Evolutionary conservation across 169 alveolate genomes (phyloP), one percentile per base, ranked within the genome.

Genomic region (Plasmodium adleri): DNA sequence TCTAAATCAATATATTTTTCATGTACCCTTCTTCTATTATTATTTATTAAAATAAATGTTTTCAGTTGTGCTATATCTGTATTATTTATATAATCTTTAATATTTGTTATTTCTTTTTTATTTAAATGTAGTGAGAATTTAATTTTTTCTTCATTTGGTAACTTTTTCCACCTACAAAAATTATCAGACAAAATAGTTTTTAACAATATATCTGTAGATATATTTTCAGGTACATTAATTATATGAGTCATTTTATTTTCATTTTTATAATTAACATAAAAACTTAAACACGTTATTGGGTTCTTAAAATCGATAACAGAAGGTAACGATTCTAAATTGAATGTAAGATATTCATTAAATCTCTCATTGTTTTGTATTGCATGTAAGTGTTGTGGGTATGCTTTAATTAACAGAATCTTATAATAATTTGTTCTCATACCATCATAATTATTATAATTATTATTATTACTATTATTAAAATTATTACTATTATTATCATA

Each of bases 141-240:
- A 5, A 83, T 83, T 60, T 83, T 83, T 58, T 83, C 85, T 63
- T 67, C 83, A 32, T 83, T 68, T 54, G 83, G 85, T 15, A 83
- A 43, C 15, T 83, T 83, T 49, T 68, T 50, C 91, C 91, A 83
- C 9, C 70, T 67, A n/a, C 85, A 68, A 12, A 68, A 83, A 71
- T 68, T 67, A 26, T 83, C 73, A 22, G 70, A 45, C 22, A 83
- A 74, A 39, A 83, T 83, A 8, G 85, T 15, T 15, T 83, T 83
- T 5, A 83, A 43, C 45, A 83, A 15, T 9, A 56, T 56, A 54
- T 83, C 91, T 83, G 73, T 68, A 13, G 91, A 47, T 54, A 68
- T 83, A 22, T 83, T 83, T 26, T 28, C 63, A 56, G 91, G 91
- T 22, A 70, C 85, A 60, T 83, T 83, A 43, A 39, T 83, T 67